A percentile compares a stretch with the other conserved stretches of the same genome.
phyloP scores from a whole-genome alignment of 495 filamentous ascomycete species.

The Neurospora sp. region DNA sequence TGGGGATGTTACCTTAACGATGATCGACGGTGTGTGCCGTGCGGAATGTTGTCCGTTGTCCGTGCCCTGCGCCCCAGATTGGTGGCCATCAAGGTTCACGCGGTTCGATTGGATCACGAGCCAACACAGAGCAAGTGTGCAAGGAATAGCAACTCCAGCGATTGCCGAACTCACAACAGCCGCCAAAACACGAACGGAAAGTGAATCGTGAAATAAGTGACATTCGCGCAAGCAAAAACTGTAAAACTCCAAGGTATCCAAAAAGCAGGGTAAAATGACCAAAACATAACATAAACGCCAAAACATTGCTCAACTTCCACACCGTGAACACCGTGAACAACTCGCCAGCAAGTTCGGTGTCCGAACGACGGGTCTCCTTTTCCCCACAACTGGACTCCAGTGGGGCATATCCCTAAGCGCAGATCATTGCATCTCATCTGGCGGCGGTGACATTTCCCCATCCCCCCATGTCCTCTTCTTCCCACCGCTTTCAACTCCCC shows the following conservation, averaged over 20 bases:
- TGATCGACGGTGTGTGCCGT: not conserved
- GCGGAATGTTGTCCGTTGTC: not conserved
- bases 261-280: not conserved
- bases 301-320: not conserved
- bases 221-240: not conserved
- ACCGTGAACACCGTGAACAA: no score
- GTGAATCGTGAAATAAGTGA: not conserved
- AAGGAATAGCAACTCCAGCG: not conserved
- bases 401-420: not conserved
- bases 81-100: not conserved
- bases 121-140: not conserved
- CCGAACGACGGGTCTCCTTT: not conserved
- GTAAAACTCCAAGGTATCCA: not conserved
- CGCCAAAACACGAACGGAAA: not conserved
- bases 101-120: not conserved
- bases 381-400: not conserved
- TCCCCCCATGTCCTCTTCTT: not conserved
- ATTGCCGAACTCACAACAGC: not conserved
- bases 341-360: not conserved
- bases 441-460: not conserved
- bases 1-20: not conserved
- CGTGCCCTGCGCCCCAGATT: no score
- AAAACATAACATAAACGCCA: not conserved
- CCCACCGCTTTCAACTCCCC: not conserved
- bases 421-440: not conserved